phyloP scores from a whole-genome alignment of 768 basidiomycete species.

The Termitomyces sp. region DNA sequence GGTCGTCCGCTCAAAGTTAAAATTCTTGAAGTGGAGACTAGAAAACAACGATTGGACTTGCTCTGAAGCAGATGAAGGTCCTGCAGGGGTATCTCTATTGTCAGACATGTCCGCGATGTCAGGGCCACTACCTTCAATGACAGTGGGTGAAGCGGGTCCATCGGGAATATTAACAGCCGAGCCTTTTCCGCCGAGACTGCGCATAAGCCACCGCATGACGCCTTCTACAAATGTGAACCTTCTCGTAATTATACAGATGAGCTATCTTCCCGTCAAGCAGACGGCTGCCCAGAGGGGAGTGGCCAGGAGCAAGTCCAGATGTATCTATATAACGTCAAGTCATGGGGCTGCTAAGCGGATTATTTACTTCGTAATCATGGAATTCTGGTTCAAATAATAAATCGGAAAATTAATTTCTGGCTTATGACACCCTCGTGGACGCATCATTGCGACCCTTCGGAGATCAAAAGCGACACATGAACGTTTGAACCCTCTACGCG shows the following conservation, averaged over 20 bases:
- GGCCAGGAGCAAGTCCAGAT: not conserved
- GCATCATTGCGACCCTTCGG: too few relatives aligned
- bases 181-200: slow-evolving; percentile 1
- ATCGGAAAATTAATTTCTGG: too few relatives aligned
- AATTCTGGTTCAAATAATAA: too few relatives aligned
- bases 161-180: not conserved
- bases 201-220: not conserved
- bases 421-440: too few relatives aligned
- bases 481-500: too few relatives aligned
- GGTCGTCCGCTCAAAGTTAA: not conserved
- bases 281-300: not conserved
- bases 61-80: not conserved
- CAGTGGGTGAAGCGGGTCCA: not conserved
- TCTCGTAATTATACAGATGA: too few relatives aligned
- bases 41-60: not conserved
- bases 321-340: too few relatives aligned
- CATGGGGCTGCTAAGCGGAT: too few relatives aligned
- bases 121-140: not conserved
- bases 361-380: too few relatives aligned
- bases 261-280: not conserved
- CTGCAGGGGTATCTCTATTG: not conserved
- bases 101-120: not conserved
- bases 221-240: not conserved
- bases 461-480: too few relatives aligned
- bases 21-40: not conserved